Conservation (phyloP, 2,329 filamentous ascomycete genomes). For the Ceratocystis destructans region DNA sequence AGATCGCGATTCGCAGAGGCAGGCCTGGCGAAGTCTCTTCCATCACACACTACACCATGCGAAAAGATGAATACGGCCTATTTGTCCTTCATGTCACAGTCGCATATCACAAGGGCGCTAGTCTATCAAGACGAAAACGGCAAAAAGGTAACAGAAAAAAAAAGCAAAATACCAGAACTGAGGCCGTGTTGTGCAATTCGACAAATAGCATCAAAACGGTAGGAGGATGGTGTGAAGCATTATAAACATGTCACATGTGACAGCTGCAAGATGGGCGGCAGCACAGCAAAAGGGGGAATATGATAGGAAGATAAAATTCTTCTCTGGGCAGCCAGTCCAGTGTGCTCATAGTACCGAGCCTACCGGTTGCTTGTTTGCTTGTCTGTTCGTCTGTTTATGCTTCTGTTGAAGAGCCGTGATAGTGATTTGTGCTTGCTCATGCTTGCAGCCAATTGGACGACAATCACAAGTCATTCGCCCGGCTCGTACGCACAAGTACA, state of each 20-base stretch:
- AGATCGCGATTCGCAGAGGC: too few species aligned
- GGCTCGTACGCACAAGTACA: too few species aligned
- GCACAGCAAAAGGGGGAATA: not conserved
- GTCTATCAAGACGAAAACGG: not conserved
- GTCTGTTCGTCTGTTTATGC: too few species aligned
- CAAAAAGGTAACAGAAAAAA: not conserved
- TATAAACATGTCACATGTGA: not conserved
- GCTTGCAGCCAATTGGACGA: too few species aligned
- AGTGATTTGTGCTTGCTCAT: too few species aligned
- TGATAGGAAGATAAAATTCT: not conserved
- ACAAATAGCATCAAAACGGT: not conserved
- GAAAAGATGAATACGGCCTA: not conserved
- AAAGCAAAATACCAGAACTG: not conserved
- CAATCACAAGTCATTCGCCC: too few species aligned
- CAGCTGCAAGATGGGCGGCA: not conserved
- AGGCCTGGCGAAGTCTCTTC: too few species aligned
- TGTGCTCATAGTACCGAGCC: too few species aligned
- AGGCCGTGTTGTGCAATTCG: not conserved
- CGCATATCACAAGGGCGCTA: not conserved
- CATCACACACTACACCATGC: too few species aligned
- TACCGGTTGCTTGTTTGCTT: too few species aligned
- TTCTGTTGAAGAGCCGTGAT: too few species aligned
- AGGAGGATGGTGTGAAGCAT: not conserved
- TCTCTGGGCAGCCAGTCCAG: too few species aligned
- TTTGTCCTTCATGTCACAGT: not conserved